Evolutionary conservation across 2,329 filamentous ascomycete species (phyloP).

Genomic region (Lojkania enalia): DNA sequence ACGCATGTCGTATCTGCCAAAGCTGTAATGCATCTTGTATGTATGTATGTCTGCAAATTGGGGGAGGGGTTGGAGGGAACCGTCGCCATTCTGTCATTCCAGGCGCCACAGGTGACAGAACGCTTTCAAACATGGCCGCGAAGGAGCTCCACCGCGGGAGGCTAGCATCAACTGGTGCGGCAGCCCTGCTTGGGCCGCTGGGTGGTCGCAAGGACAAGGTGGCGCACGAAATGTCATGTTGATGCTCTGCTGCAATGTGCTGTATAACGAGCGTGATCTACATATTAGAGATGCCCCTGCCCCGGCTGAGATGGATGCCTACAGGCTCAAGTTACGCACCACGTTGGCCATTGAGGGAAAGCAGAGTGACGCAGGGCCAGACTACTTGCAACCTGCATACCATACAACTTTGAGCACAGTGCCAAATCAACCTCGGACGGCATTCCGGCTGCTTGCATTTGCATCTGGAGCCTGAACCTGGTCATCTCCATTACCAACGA

Average conservation of each 20-base stretch:
- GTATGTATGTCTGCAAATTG: background rate
- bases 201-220: conserved; percentile 38
- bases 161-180: conserved; percentile 29
- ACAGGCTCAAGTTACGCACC: conserved; percentile 23
- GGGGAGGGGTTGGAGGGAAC: too few species aligned
- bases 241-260: conserved; percentile 26
- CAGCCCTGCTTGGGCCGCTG: conserved; percentile 29
- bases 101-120: conserved; percentile 40
- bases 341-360: conserved; percentile 19
- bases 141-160: conserved; percentile 35
- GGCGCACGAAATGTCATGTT: conserved; percentile 30
- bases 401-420: conserved; percentile 6
- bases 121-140: conserved; percentile 35
- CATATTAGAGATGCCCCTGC: conserved; percentile 39
- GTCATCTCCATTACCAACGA: conserved; percentile 16
- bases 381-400: conserved; percentile 11
- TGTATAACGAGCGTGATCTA: conserved; percentile 27
- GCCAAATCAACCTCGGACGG: background rate
- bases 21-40: conserved; percentile 1
- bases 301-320: conserved; percentile 23
- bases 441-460: conserved; percentile 8
- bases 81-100: conserved; percentile 28
- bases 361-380: conserved; percentile 24
- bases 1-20: conserved; percentile 5
- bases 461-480: background rate